Evolutionary conservation across 169 alveolate genomes (phyloP).

Genomic region (Plasmodium gonderi): DNA sequence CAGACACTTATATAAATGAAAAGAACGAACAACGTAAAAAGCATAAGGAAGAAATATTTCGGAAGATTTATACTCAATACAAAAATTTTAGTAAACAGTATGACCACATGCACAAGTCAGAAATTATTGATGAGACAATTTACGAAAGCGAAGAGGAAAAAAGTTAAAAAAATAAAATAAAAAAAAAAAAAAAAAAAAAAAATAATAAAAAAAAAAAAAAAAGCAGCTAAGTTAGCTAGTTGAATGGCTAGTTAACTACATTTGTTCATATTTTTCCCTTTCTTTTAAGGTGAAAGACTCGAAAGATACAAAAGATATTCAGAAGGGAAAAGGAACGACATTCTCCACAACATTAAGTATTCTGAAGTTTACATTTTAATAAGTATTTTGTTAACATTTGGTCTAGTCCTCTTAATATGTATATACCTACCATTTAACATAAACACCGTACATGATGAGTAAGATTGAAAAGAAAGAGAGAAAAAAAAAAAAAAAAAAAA

Average conservation of each 20-base stretch:
- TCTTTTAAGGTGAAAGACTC: conserved; percentile 27
- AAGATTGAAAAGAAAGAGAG: not conserved
- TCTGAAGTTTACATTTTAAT: conserved; percentile 26
- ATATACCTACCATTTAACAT: conserved; percentile 29
- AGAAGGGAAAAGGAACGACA: conserved; percentile 55
- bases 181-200: conserved; percentile 23
- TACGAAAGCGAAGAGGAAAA: conserved; percentile 47
- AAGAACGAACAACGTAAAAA: conserved; percentile 40
- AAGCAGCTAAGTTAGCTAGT: not conserved
- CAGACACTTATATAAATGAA: conserved; percentile 44
- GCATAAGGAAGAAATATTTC: conserved; percentile 52
- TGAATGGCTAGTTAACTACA: not conserved
- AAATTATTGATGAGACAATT: conserved; percentile 20
- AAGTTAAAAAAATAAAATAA: conserved; percentile 4
- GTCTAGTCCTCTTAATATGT: conserved; percentile 21
- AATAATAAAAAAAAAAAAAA: conserved; percentile 17
- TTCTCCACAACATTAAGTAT: not conserved
- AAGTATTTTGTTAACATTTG: conserved; percentile 14
- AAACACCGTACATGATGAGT: not conserved
- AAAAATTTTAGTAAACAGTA: conserved; percentile 8
- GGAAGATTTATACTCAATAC: conserved; percentile 16
- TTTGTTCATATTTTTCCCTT: not conserved
- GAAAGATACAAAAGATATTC: conserved; percentile 42
- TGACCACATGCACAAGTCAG: conserved; percentile 21
- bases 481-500: not conserved